phyloP scores from a whole-genome alignment of 805 yeast species.

The Barnettozyma populi region DNA sequence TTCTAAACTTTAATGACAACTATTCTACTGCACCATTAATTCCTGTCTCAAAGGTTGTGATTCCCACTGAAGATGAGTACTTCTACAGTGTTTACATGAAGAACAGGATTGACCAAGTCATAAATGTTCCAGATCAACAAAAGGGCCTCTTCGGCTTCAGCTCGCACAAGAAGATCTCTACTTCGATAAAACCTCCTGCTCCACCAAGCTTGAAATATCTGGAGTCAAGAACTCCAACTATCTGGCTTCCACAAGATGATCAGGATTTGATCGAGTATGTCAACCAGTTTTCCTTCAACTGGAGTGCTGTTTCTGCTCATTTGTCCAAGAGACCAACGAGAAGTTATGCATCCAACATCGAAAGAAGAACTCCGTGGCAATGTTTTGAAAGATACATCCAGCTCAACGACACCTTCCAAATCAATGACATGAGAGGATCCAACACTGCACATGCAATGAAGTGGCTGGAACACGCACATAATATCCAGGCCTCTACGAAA shows the following conservation, averaged over 20 bases:
- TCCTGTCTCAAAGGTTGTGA: constrained; percentile 61
- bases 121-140: constrained; percentile 36
- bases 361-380: constrained; percentile 97
- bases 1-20: constrained; percentile 27
- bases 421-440: constrained; percentile 81
- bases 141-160: constrained; percentile 47
- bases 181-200: constrained; percentile 71
- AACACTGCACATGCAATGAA: constrained; percentile 78
- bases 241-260: constrained; percentile 96
- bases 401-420: constrained; percentile 81
- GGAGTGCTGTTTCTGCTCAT: constrained; percentile 87
- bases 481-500: constrained; percentile 82
- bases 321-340: constrained; percentile 61
- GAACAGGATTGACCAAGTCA: constrained; percentile 39
- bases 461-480: constrained; percentile 90
- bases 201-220: constrained; percentile 84
- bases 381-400: constrained; percentile 96
- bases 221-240: constrained; percentile 83
- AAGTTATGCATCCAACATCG: constrained; percentile 80
- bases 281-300: constrained; percentile 82
- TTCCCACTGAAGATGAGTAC: constrained; percentile 58
- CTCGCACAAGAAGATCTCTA: constrained; percentile 49
- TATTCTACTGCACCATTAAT: constrained; percentile 32
- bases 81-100: constrained; percentile 57
- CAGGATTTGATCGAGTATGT: constrained; percentile 71